phyloP scores from a whole-genome alignment of 306 rosid genomes.

The Trichosanthes cucumerina region DNA sequence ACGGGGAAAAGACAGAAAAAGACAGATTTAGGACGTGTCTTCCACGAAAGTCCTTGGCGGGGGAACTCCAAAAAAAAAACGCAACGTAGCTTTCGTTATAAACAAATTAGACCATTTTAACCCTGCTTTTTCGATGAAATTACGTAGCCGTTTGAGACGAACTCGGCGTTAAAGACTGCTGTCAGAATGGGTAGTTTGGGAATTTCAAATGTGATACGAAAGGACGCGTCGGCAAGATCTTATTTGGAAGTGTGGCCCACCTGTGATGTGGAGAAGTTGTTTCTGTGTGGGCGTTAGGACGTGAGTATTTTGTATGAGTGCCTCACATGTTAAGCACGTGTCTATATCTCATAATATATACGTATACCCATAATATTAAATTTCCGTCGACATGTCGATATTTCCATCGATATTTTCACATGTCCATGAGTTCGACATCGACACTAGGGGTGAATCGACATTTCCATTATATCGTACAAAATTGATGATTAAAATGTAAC shows the following conservation, averaged over 20 bases:
- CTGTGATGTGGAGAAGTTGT: neutral
- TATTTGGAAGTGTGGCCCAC: neutral
- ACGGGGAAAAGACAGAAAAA: neutral
- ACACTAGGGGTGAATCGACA: too few relatives aligned
- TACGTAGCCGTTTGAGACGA: neutral
- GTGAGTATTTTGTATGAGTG: neutral
- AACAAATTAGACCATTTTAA: neutral
- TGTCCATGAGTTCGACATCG: too few relatives aligned
- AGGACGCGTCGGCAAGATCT: neutral
- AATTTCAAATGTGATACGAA: neutral
- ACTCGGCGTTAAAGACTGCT: neutral
- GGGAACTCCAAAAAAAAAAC: neutral
- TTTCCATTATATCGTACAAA: too few relatives aligned
- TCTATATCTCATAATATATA: neutral
- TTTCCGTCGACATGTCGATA: too few relatives aligned
- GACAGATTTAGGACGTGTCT: neutral
- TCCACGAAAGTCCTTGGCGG: neutral
- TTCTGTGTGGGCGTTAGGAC: neutral
- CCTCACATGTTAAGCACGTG: neutral
- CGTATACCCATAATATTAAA: too few relatives aligned
- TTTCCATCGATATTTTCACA: too few relatives aligned
- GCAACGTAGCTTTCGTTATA: neutral
- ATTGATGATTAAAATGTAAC: too few relatives aligned
- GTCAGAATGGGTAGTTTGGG: neutral
- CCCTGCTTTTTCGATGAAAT: neutral